Evolutionary conservation across 2,329 filamentous ascomycete genomes (phyloP), one percentile per base, ranked within the genome.

Genomic region (Emmonsiellopsis sp.): DNA sequence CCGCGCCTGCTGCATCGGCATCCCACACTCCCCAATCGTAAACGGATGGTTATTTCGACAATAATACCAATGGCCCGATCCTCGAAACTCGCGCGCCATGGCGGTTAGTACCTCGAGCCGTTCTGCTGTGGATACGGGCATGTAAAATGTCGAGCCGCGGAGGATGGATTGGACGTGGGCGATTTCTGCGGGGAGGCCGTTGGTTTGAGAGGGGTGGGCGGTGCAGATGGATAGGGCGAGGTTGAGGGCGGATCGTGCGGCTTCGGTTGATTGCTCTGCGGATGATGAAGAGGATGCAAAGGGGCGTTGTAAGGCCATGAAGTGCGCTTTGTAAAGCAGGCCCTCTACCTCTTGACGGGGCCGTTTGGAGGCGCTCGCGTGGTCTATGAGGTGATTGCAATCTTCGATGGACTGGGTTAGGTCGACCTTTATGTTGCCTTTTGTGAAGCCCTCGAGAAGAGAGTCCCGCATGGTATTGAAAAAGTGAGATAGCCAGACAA

Each of bases 1-100:
- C 1, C 65, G 65, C 1, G 83, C 76, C 15, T 61, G 52, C 63
- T 87, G 56, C 80, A 85, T 84, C 0, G 84, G 80, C 75, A 81
- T 80, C 1, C 83, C 83, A 60, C 83, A 86, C 55, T 86, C 80
- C 0, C 82, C 83, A 34, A 86, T 74, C 0, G 82, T 80, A 58
- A 87, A 84, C 2, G 67, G 69, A 59, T 72, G 69, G 0, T 65
- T 62, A 45, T 71, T 70, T n/a, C 41, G 54, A 54, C 70, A 72
- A 52, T 70, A 66, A 53, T 72, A 77, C 60, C 71, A 75, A 55
- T 74, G 73, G 31, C 69, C 65, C 2, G 63, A 80, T 0, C 77
- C 76, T 0, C 51, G 56, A 38, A 81, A 76, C 56, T 79, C 76
- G 0, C 47, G 53, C 1, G 74, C 63, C 79, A 84, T 82, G 2